phyloP scores from a whole-genome alignment of 306 rosid genomes.

The Begonia masoniana region DNA sequence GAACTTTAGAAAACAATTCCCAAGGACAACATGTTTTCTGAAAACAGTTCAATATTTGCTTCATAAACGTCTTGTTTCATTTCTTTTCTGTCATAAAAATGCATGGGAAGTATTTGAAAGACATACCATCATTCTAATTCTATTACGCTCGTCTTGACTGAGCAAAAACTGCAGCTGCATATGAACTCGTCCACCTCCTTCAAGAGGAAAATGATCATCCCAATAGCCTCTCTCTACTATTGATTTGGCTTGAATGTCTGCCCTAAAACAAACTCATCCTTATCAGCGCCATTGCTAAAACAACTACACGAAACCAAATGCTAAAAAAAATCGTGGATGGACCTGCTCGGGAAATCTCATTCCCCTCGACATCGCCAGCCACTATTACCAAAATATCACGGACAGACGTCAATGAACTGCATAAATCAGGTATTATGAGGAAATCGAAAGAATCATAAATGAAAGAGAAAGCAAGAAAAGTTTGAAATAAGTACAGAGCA shows the following conservation, averaged over 20 bases:
- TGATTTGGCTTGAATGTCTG: constrained; percentile 53
- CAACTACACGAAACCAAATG: constrained; percentile 1
- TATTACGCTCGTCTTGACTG: constrained; percentile 58
- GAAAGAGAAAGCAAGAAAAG: constrained; percentile 1
- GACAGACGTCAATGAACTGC: constrained; percentile 71
- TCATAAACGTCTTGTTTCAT: neutral
- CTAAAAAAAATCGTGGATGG: constrained; percentile 5
- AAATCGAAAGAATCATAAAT: neutral
- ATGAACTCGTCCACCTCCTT: constrained; percentile 54
- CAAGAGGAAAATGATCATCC: constrained; percentile 61
- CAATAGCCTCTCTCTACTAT: constrained; percentile 69
- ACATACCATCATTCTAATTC: constrained; percentile 59
- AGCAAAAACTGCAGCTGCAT: constrained; percentile 69
- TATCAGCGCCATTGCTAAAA: constrained; percentile 9
- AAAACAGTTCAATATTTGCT: neutral
- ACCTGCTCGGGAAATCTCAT: constrained; percentile 61
- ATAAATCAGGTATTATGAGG: constrained; percentile 7
- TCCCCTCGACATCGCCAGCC: constrained; percentile 53
- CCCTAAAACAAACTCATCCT: constrained; percentile 16
- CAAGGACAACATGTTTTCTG: neutral
- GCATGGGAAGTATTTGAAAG: constrained; percentile 2
- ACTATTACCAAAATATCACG: constrained; percentile 54
- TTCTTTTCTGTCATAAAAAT: too few relatives aligned
- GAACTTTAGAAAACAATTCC: too few relatives aligned
- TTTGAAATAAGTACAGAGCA: constrained; percentile 6